Conservation (phyloP, 768 basidiomycete species). For the Leccinum uliginosum region DNA sequence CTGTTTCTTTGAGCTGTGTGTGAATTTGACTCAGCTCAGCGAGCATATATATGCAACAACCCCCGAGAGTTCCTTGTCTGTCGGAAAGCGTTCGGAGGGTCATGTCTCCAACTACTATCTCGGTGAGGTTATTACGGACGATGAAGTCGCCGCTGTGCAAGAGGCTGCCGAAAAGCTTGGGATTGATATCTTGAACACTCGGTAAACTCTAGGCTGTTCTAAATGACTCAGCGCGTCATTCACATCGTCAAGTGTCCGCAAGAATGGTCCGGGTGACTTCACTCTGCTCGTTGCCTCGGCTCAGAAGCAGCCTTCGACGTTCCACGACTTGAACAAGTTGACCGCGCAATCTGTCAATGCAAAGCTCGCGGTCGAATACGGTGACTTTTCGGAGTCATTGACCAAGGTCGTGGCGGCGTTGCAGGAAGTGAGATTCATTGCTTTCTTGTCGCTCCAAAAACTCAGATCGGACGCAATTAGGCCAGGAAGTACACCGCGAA, state of each 20-base stretch:
- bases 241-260: slow-evolving; percentile 53
- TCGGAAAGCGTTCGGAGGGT: slow-evolving; percentile 75
- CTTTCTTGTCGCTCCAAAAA: not conserved
- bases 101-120: slow-evolving; percentile 86
- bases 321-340: slow-evolving; percentile 52
- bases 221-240: not conserved
- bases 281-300: slow-evolving; percentile 74
- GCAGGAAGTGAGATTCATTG: slow-evolving; percentile 41
- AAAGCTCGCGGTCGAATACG: slow-evolving; percentile 64
- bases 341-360: slow-evolving; percentile 38
- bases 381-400: slow-evolving; percentile 65
- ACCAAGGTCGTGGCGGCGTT: slow-evolving; percentile 52
- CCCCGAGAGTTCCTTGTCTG: slow-evolving; percentile 65
- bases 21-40: slow-evolving; percentile 46
- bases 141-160: slow-evolving; percentile 75
- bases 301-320: slow-evolving; percentile 34
- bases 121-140: slow-evolving; percentile 66
- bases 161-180: slow-evolving; percentile 67
- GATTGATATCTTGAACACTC: slow-evolving; percentile 79
- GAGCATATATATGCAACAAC: slow-evolving; percentile 65
- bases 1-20: not conserved
- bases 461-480: slow-evolving; percentile 30
- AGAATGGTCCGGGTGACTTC: slow-evolving; percentile 58
- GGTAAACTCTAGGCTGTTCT: slow-evolving; percentile 37
- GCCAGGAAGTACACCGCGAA: slow-evolving; percentile 74